These are phyloP conservation scores for Marasmius sp. DNA, from an alignment of 1,284 basidiomycete genomes.

Conservation along the genomic window DNA sequence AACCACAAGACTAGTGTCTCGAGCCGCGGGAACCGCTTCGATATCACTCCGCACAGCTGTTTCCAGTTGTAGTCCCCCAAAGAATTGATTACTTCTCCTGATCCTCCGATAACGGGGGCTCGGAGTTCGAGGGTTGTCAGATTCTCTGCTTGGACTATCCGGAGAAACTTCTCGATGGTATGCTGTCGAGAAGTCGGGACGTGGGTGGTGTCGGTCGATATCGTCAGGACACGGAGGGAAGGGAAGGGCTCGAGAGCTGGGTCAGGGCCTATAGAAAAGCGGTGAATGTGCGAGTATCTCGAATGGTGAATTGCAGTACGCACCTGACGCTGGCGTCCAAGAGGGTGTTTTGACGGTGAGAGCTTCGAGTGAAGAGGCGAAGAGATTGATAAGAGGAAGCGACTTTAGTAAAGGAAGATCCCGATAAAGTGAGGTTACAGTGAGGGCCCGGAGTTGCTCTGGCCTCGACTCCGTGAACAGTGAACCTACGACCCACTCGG, in stretches of 20 bases:
- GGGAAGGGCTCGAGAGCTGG: neutral
- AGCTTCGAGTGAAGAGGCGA: neutral
- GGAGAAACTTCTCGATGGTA: neutral
- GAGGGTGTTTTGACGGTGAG: neutral
- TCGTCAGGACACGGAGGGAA: neutral
- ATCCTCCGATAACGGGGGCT: neutral
- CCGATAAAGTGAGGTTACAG: neutral
- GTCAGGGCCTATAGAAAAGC: neutral
- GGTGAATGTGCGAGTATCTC: too few relatives aligned
- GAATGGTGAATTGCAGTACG: neutral
- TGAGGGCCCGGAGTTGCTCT: neutral
- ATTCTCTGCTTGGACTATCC: neutral
- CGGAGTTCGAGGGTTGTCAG: neutral
- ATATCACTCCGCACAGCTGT: neutral
- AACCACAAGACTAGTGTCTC: neutral
- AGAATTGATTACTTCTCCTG: neutral
- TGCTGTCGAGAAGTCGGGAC: too few relatives aligned
- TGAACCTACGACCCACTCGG: neutral
- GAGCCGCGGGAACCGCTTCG: neutral
- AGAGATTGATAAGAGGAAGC: neutral
- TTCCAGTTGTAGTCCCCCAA: neutral
- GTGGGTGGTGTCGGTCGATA: neutral
- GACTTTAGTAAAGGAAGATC: neutral
- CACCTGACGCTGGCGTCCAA: neutral
- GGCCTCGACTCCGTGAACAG: neutral